Base-by-base conservation (phyloP, 352 stramenopile species). In the Globisporangium polare region DNA sequence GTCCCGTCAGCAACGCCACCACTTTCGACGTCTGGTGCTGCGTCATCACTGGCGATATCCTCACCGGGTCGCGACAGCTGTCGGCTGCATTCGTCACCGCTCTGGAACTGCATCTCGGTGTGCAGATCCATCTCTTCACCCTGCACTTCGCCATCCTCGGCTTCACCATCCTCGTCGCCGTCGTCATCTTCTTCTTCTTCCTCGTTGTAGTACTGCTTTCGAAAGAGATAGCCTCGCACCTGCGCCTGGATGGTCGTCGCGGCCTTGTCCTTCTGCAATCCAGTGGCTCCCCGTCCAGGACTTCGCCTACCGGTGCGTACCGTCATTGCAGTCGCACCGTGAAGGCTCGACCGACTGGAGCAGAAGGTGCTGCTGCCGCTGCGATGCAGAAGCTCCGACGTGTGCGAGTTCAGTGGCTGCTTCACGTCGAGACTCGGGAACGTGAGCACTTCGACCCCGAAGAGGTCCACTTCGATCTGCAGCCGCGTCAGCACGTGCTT, bases 391-490 rank as follows among this genome's bases (percentile, higher is more conserved):
- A 43, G 52, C 42, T 65, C 27, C n/a, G n/a, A 39, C 10, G 58
- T 50, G 58, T 49, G 58, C 24, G 58, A 58, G 24, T 65, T 65
- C 17, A 59, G 9, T n/a, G 45, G 27, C 20, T 67, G 61, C 29
- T 60, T 59, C 47, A 51, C 24, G 24, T 83, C 78, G 6, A 90
- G 59, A 5, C 54, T 60, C 1, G 80, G 78, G 29, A 90, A 88
- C 1, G 72, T 46, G 33, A 90, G 72, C 31, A 86, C 66, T 41
- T 90, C 78, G 20, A 78, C 63, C 0, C 72, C 77, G 63, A 78
- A 83, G 29, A 83, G 61, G 26, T 88, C 72, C 15, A 86, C 69
- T n/a, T 88, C 78, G 35, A 90, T 61, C 45, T 80, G 66, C 50
- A 90, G 58, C 2, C 68, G 66, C 9, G 60, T 15, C 26, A 90